Conservation (phyloP, 441 rosid genomes). For the Sinapis alba region DNA sequence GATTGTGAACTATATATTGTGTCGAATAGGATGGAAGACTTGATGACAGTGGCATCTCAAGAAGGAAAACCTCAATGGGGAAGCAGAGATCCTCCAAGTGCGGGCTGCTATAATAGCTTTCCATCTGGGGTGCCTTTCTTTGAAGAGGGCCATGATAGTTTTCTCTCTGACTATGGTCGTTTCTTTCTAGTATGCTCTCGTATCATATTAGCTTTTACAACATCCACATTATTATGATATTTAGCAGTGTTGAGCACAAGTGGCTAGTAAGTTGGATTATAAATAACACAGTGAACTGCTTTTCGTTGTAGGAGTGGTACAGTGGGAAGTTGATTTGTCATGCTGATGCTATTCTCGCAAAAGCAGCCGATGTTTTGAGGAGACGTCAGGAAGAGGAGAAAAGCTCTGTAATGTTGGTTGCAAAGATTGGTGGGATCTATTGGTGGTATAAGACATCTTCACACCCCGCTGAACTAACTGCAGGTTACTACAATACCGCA, state of each 20-base stretch:
- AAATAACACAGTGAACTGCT: slow-evolving; percentile 15
- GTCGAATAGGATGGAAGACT: slow-evolving; percentile 66
- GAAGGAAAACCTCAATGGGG: slow-evolving; percentile 74
- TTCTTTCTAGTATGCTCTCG: slow-evolving; percentile 61
- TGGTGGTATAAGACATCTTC: slow-evolving; percentile 82
- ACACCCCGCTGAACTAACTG: slow-evolving; percentile 76
- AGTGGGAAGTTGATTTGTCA: slow-evolving; percentile 66
- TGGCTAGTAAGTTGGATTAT: slow-evolving; percentile 19
- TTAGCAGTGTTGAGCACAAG: slow-evolving; percentile 9
- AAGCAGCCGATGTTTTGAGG: slow-evolving; percentile 48
- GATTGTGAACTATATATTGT: slow-evolving; percentile 13
- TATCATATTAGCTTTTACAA: slow-evolving; percentile 6
- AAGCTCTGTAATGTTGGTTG: slow-evolving; percentile 54
- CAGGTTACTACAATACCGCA: slow-evolving; percentile 74
- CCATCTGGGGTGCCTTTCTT: slow-evolving; percentile 62
- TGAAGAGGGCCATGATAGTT: slow-evolving; percentile 61
- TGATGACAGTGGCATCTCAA: slow-evolving; percentile 65
- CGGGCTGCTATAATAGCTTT: slow-evolving; percentile 65
- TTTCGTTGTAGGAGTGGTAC: slow-evolving; percentile 62
- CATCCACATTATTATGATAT: slow-evolving; percentile 16
- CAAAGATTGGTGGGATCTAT: slow-evolving; percentile 66
- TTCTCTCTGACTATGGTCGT: slow-evolving; percentile 70
- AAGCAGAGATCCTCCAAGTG: slow-evolving; percentile 55
- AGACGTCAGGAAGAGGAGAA: slow-evolving; percentile 44
- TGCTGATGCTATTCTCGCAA: slow-evolving; percentile 69